phyloP scores from a whole-genome alignment of 345 rosid genomes.

The Pistacia atlantica region DNA sequence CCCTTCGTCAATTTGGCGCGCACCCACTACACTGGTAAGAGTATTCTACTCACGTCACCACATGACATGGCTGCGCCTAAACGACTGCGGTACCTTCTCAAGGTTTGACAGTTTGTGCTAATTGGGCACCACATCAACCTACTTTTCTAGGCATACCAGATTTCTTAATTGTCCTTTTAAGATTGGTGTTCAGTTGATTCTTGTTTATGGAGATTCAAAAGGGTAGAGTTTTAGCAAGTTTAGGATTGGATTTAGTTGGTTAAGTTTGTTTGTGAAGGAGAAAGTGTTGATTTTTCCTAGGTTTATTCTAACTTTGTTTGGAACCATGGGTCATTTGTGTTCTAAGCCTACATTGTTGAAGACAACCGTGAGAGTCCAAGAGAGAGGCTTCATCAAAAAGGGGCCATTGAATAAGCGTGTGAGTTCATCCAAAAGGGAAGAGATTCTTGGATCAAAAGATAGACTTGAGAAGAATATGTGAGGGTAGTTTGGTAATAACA shows the following conservation, averaged over 20 bases:
- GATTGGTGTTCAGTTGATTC: neutral
- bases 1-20: no score
- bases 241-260: constrained; percentile 14
- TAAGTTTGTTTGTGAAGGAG: constrained; percentile 24
- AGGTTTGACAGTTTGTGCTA: no score
- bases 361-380: constrained; percentile 44
- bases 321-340: constrained; percentile 75
- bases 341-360: constrained; percentile 55
- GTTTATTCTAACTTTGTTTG: neutral
- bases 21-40: no score
- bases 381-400: constrained; percentile 49
- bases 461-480: constrained; percentile 43
- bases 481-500: constrained; percentile 21
- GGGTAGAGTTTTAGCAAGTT: neutral
- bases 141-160: no score
- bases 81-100: no score
- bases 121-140: no score
- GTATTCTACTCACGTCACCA: no score
- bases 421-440: constrained; percentile 61
- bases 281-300: neutral
- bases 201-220: neutral
- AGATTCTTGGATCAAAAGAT: constrained; percentile 39
- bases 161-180: neutral
- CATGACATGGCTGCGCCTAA: no score
- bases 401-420: constrained; percentile 57